phyloP scores from a whole-genome alignment of 1,284 basidiomycete genomes.

The Mycena citricolor region DNA sequence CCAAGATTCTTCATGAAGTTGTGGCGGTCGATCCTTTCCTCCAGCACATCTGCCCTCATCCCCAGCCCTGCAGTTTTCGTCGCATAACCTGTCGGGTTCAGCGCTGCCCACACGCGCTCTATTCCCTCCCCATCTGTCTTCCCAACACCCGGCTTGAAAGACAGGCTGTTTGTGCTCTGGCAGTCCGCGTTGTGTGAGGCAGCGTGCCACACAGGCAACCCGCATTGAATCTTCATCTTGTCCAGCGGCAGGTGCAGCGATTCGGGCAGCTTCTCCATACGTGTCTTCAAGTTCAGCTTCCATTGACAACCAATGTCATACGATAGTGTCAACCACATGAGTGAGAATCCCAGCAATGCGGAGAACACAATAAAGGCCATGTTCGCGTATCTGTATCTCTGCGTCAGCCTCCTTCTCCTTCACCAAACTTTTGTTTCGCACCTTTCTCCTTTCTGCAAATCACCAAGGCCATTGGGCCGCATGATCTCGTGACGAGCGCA shows the following conservation, averaged over 20 bases:
- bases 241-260: conserved; percentile 2
- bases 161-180: conserved; percentile 22
- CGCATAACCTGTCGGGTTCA: conserved; percentile 23
- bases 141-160: conserved; percentile 23
- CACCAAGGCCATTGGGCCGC: conserved; percentile 15
- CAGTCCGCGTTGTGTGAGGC: conserved; percentile 25
- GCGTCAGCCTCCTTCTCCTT: too few species aligned
- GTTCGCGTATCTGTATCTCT: conserved; percentile 19
- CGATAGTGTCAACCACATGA: conserved; percentile 13
- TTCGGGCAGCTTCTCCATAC: conserved; percentile 9
- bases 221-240: conserved; percentile 2
- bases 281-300: conserved; percentile 11
- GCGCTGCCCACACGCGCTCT: conserved; percentile 26
- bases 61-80: conserved; percentile 29
- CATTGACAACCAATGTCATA: conserved; percentile 28
- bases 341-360: conserved; percentile 1
- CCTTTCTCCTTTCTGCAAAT: conserved; percentile 24
- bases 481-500: conserved; percentile 16
- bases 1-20: conserved; percentile 23
- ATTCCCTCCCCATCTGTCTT: conserved; percentile 29
- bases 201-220: conserved; percentile 29
- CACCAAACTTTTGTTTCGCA: too few species aligned
- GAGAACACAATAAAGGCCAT: conserved; percentile 22
- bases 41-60: conserved; percentile 23
- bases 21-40: conserved; percentile 23